A percentile compares a stretch with the other conserved stretches of the same genome.
These are phyloP conservation scores for Apiospora malaysiana DNA, from an alignment of 2,329 filamentous ascomycete genomes.

Conservation along the genomic window DNA sequence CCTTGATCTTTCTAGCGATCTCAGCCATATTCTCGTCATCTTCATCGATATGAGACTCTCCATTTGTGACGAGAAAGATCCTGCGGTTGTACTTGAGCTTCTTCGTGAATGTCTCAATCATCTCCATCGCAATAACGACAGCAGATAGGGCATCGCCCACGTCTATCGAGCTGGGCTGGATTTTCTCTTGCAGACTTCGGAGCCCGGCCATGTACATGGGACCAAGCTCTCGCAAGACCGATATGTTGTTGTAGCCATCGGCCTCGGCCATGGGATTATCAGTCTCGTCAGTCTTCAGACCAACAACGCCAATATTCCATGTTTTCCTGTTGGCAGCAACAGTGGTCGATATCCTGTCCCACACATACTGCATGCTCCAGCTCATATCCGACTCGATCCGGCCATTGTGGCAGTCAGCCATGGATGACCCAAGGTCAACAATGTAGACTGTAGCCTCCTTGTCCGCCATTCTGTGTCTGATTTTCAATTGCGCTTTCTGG, in stretches of 20 bases:
- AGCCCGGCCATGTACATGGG: slow-evolving; percentile 71
- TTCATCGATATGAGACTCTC: slow-evolving; percentile 70
- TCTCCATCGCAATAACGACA: slow-evolving; percentile 82
- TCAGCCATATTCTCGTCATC: slow-evolving; percentile 67
- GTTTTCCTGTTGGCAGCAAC: slow-evolving; percentile 74
- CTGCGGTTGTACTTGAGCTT: slow-evolving; percentile 81
- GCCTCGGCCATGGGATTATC: slow-evolving; percentile 69
- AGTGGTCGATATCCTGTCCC: slow-evolving; percentile 86
- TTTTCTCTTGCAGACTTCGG: slow-evolving; percentile 63
- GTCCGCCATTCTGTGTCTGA: slow-evolving; percentile 70
- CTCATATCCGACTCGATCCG: slow-evolving; percentile 82
- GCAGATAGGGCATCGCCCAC: slow-evolving; percentile 87
- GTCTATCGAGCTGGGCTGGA: slow-evolving; percentile 72
- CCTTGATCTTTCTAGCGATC: slow-evolving; percentile 76
- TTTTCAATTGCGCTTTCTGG: background rate
- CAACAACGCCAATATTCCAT: slow-evolving; percentile 78
- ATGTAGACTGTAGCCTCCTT: slow-evolving; percentile 96
- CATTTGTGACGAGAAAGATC: slow-evolving; percentile 88
- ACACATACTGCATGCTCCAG: slow-evolving; percentile 89
- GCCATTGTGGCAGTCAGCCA: slow-evolving; percentile 74
- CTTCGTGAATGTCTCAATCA: slow-evolving; percentile 82
- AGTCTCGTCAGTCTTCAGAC: slow-evolving; percentile 80
- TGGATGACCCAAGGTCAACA: slow-evolving; percentile 85
- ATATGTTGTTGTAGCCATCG: slow-evolving; percentile 81
- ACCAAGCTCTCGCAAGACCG: slow-evolving; percentile 73